phyloP scores from a whole-genome alignment of 169 alveolate genomes.

The Cryptosporidium sp. region DNA sequence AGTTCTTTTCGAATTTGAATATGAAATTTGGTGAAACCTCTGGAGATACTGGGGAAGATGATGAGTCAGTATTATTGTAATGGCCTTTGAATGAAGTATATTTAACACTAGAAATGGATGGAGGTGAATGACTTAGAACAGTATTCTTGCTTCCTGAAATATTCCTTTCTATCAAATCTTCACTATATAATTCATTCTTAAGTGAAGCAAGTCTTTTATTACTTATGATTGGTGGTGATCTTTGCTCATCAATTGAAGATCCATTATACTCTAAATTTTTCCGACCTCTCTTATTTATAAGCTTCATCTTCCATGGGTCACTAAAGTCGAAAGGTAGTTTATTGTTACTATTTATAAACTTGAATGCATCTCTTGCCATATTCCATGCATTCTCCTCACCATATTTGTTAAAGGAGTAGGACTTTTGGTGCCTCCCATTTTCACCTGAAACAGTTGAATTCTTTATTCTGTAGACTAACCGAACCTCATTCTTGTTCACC shows the following conservation, averaged over 20 bases:
- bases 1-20: slow-evolving; percentile 20
- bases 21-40: slow-evolving; percentile 12
- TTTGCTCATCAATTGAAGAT: background rate
- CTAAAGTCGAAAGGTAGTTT: slow-evolving; percentile 69
- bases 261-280: slow-evolving; percentile 1
- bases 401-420: slow-evolving; percentile 69
- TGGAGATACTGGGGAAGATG: slow-evolving; percentile 45
- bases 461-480: slow-evolving; percentile 67
- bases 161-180: background rate
- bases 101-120: slow-evolving; percentile 20
- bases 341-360: slow-evolving; percentile 29
- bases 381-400: slow-evolving; percentile 73
- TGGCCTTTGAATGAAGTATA: slow-evolving; percentile 7
- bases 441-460: slow-evolving; percentile 53
- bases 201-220: slow-evolving; percentile 14
- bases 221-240: background rate
- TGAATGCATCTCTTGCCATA: slow-evolving; percentile 68
- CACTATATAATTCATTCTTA: background rate
- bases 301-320: slow-evolving; percentile 64
- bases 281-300: slow-evolving; percentile 42
- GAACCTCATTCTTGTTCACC: slow-evolving; percentile 70
- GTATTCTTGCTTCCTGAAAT: background rate
- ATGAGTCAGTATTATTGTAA: background rate
- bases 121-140: slow-evolving; percentile 1
- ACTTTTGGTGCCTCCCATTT: slow-evolving; percentile 75